Conservation (phyloP, 371 early-diverging fungal species). For the Rhizopus arrhizus region DNA sequence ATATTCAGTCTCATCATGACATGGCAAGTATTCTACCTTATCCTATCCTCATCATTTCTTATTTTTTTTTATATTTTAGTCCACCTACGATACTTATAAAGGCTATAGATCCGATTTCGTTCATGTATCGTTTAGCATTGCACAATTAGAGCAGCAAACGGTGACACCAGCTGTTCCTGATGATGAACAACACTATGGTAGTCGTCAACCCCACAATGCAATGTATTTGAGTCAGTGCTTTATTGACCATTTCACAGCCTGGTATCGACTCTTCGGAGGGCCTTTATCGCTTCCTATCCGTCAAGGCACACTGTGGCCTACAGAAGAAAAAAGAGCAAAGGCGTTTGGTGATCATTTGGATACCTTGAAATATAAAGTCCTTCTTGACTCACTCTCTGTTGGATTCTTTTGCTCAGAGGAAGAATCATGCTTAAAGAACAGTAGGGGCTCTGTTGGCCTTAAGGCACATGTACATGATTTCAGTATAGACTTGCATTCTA, state of each 20-base stretch:
- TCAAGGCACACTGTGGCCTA: constrained; percentile 39
- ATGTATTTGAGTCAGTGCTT: constrained; percentile 51
- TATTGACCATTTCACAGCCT: constrained; percentile 41
- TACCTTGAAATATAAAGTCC: constrained; percentile 47
- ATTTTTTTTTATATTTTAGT: constrained; percentile 24
- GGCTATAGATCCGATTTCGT: constrained; percentile 70
- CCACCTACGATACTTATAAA: constrained; percentile 58
- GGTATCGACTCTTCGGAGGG: constrained; percentile 50
- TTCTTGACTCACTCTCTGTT: constrained; percentile 40
- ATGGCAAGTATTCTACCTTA: constrained; percentile 35
- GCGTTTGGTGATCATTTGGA: constrained; percentile 44
- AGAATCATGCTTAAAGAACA: constrained; percentile 20
- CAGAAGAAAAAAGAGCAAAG: constrained; percentile 28
- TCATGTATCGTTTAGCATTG: constrained; percentile 60
- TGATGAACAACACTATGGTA: neutral
- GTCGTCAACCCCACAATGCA: constrained; percentile 30
- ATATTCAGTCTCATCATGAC: constrained; percentile 28
- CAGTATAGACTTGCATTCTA: constrained; percentile 36
- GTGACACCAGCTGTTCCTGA: neutral
- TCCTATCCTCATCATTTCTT: neutral
- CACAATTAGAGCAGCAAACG: constrained; percentile 22
- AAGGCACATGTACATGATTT: constrained; percentile 33
- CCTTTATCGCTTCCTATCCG: constrained; percentile 50
- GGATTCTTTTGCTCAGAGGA: constrained; percentile 50
- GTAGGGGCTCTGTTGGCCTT: constrained; percentile 28